A percentile compares a stretch with the other conserved stretches of the same genome.
These are phyloP conservation scores for Pestalotiopsis sp. DNA, from an alignment of 2,329 filamentous ascomycete genomes.

Conservation along the genomic window DNA sequence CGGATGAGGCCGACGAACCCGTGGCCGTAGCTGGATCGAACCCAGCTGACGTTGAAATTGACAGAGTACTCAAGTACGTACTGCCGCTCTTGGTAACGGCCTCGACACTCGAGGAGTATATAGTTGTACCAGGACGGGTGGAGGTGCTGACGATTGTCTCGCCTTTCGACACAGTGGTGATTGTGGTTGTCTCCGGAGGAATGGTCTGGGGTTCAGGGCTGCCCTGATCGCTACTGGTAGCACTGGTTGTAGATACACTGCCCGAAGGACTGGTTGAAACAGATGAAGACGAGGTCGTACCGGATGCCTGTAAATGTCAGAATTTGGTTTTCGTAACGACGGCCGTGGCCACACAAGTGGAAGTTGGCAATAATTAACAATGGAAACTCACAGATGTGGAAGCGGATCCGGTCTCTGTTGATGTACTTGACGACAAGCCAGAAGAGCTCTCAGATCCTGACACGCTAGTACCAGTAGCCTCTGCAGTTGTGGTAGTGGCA, in stretches of 20 bases:
- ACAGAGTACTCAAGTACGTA: not conserved
- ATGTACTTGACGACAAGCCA: not conserved
- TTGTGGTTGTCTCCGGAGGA: constrained; percentile 16
- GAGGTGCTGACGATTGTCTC: constrained; percentile 20
- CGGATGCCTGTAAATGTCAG: not conserved
- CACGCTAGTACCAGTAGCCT: not conserved
- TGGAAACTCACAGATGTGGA: not conserved
- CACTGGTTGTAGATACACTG: not conserved
- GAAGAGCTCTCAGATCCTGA: not conserved
- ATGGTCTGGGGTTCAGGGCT: not conserved
- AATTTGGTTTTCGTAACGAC: no score
- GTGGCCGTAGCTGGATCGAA: not conserved
- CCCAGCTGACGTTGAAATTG: not conserved
- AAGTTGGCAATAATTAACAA: not conserved
- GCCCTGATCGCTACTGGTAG: not conserved
- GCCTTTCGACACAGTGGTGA: constrained; percentile 19
- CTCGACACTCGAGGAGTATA: constrained; percentile 18
- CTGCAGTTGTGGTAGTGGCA: not conserved
- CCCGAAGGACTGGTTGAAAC: constrained; percentile 10
- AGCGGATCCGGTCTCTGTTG: not conserved
- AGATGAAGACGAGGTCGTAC: not conserved
- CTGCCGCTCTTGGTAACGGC: not conserved
- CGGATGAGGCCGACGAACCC: not conserved
- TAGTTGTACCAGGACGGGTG: constrained; percentile 18
- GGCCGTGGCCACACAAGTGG: not conserved